A percentile compares a stretch with the other conserved stretches of the same genome.
Conservation (phyloP, 352 stramenopile genomes). For the Phytophthora litchii region DNA sequence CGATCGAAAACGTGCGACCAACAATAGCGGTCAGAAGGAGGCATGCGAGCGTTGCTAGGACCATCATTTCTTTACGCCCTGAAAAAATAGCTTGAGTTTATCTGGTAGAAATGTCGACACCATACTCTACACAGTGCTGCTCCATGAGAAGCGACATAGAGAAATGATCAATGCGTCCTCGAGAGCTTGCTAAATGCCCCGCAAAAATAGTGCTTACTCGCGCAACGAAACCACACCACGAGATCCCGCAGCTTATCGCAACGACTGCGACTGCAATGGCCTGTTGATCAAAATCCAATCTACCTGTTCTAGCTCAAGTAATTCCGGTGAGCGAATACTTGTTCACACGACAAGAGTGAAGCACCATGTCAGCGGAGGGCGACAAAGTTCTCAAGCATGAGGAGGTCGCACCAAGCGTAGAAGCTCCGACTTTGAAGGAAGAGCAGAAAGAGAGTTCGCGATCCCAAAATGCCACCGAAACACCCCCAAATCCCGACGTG, state of each 20-base stretch:
- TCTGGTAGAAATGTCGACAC: background rate
- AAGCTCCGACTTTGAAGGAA: constrained; percentile 3
- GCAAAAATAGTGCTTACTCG: constrained; percentile 22
- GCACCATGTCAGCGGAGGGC: constrained; percentile 15
- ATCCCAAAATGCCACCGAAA: constrained; percentile 1
- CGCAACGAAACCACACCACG: constrained; percentile 19
- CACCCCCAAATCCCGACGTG: constrained; percentile 4
- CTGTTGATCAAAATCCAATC: constrained; percentile 15
- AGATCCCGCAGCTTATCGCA: constrained; percentile 6
- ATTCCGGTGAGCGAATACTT: background rate
- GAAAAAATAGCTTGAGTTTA: constrained; percentile 23
- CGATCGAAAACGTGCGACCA: background rate
- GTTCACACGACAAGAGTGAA: constrained; percentile 1
- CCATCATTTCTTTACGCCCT: constrained; percentile 20
- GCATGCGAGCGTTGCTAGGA: constrained; percentile 1
- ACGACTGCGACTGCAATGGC: background rate
- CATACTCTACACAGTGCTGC: background rate
- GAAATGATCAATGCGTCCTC: background rate
- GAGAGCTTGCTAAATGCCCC: background rate
- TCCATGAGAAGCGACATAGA: background rate
- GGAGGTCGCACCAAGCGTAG: constrained; percentile 14
- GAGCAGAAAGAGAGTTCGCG: background rate
- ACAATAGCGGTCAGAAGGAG: constrained; percentile 23
- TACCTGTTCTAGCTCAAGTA: constrained; percentile 9
- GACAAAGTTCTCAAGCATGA: constrained; percentile 17